Conservation (phyloP, 2,329 filamentous ascomycete species). For the Nemania serpens region DNA sequence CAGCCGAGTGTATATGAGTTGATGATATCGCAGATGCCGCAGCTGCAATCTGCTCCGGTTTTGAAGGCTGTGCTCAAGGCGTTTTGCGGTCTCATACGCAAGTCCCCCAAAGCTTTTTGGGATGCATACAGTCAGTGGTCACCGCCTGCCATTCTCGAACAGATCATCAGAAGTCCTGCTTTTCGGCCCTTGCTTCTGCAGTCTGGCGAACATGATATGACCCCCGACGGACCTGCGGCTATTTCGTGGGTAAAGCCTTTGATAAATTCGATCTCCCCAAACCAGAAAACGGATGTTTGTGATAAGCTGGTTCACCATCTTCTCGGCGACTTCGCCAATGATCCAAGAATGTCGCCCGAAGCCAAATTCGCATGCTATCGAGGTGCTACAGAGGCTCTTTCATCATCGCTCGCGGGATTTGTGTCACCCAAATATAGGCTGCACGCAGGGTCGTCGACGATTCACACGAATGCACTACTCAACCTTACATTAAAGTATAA, state of each 20-base stretch:
- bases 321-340: slow-evolving; percentile 65
- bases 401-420: slow-evolving; percentile 62
- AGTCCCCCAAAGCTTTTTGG: slow-evolving; percentile 83
- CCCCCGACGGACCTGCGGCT: slow-evolving; percentile 61
- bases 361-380: slow-evolving; percentile 66
- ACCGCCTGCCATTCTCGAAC: slow-evolving; percentile 79
- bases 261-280: slow-evolving; percentile 74
- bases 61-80: slow-evolving; percentile 72
- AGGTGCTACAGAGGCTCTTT: slow-evolving; percentile 66
- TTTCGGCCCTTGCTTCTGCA: slow-evolving; percentile 66
- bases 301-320: slow-evolving; percentile 78
- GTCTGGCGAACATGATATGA: slow-evolving; percentile 60
- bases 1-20: slow-evolving; percentile 73
- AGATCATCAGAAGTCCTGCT: slow-evolving; percentile 75
- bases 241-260: slow-evolving; percentile 81
- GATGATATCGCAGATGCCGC: slow-evolving; percentile 59
- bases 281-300: slow-evolving; percentile 79
- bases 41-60: slow-evolving; percentile 57
- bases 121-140: slow-evolving; percentile 82
- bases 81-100: slow-evolving; percentile 72
- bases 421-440: slow-evolving; percentile 51
- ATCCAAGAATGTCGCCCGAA: slow-evolving; percentile 57
- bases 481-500: slow-evolving; percentile 68
- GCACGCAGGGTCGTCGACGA: slow-evolving; percentile 57
- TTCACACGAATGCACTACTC: slow-evolving; percentile 68